These are phyloP conservation scores for Dendrobium officinale DNA, from an alignment of 106 monocot species.

Conservation along the genomic window DNA sequence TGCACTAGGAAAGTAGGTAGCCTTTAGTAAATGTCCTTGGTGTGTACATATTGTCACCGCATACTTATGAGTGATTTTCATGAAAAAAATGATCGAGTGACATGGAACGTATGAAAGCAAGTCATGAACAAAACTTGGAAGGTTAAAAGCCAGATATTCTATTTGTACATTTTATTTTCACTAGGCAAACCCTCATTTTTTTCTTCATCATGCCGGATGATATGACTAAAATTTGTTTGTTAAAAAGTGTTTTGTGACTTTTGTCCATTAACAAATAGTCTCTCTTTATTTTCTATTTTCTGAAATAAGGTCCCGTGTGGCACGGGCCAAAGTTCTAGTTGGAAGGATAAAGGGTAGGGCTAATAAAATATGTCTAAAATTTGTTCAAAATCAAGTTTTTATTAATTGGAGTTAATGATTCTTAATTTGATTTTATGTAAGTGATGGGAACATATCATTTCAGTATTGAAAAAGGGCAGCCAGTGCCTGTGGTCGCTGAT, in stretches of 20 bases:
- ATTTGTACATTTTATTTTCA: background rate
- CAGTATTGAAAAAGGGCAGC: slow-evolving; percentile 57
- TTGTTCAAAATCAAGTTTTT: background rate
- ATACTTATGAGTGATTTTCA: background rate
- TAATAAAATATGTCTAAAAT: background rate
- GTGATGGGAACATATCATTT: slow-evolving; percentile 5
- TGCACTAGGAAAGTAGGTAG: background rate
- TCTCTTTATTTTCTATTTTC: background rate
- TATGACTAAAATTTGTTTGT: background rate
- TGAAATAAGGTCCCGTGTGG: background rate
- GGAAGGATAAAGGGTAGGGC: background rate
- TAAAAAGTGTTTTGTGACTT: background rate
- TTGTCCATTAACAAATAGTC: background rate
- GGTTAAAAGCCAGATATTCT: no score
- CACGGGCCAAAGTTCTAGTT: background rate
- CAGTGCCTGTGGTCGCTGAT: slow-evolving; percentile 42
- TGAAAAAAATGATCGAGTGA: no score
- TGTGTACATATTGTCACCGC: background rate
- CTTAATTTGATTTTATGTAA: background rate
- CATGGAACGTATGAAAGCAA: background rate
- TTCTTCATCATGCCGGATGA: background rate
- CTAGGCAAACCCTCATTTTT: background rate
- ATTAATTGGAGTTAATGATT: background rate
- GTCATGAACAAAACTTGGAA: no score
- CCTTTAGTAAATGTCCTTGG: background rate